A percentile compares a stretch with the other conserved stretches of the same genome.
phyloP scores from a whole-genome alignment of 2,329 filamentous ascomycete genomes.

The Didymosphaeria variabile region DNA sequence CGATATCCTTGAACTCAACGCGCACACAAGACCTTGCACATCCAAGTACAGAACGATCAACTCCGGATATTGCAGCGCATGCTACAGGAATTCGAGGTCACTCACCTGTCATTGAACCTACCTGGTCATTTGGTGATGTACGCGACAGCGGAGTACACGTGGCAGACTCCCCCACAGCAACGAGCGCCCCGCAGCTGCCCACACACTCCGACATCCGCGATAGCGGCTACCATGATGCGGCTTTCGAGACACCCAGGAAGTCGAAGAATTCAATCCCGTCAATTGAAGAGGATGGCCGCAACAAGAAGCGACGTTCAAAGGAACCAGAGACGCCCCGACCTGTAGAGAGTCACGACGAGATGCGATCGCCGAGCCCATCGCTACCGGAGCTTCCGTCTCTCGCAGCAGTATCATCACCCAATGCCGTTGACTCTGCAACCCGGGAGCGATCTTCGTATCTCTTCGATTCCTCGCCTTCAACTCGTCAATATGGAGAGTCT shows the following conservation, averaged over 20 bases:
- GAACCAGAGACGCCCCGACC: conserved; percentile 31
- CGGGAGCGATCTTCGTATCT: conserved; percentile 48
- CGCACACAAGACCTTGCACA: conserved; percentile 11
- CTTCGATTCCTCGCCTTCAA: conserved; percentile 50
- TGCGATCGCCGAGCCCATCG: conserved; percentile 34
- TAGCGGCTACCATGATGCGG: conserved; percentile 53
- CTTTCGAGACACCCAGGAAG: conserved; percentile 23
- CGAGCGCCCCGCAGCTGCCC: conserved; percentile 36
- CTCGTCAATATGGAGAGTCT: conserved; percentile 42
- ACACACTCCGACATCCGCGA: conserved; percentile 48
- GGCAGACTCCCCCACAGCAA: conserved; percentile 54
- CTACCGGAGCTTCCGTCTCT: conserved; percentile 34
- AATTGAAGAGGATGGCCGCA: conserved; percentile 26
- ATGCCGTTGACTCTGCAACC: conserved; percentile 43
- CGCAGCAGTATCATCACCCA: conserved; percentile 31
- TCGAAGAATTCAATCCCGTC: conserved; percentile 22
- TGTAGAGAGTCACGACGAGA: conserved; percentile 18
- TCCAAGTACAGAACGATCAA: conserved; percentile 8
- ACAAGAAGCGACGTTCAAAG: conserved; percentile 32
- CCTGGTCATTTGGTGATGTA: conserved; percentile 51
- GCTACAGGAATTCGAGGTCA: conserved; percentile 19
- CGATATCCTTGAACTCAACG: conserved; percentile 8
- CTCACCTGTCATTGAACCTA: conserved; percentile 32
- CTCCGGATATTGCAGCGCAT: conserved; percentile 3
- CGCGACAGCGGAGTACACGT: conserved; percentile 58